Evolutionary conservation across 2,329 filamentous ascomycete species (phyloP).

Genomic region (Verticillium klebahnii): DNA sequence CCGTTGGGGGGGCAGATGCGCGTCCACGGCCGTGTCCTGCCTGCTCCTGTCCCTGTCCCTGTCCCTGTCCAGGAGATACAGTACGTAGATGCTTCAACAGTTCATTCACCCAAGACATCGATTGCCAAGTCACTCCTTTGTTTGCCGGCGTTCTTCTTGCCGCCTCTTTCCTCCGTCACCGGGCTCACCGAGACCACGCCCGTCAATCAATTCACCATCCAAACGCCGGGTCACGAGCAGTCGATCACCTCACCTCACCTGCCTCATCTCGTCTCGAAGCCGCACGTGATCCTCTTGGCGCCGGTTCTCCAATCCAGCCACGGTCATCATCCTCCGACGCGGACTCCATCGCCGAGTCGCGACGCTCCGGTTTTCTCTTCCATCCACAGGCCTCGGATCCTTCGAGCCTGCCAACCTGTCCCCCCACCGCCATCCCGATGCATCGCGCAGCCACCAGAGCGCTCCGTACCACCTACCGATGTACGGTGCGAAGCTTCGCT

Average conservation of each 20-base stretch:
- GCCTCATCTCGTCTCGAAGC: neutral
- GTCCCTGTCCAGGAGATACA: no score
- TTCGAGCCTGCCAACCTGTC: neutral
- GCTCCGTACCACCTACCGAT: slow-evolving; percentile 64
- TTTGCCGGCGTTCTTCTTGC: neutral
- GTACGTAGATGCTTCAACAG: neutral
- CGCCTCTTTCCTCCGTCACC: neutral
- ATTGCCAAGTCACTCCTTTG: neutral
- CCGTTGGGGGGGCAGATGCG: neutral
- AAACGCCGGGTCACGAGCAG: neutral
- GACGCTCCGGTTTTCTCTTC: neutral
- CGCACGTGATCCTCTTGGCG: neutral
- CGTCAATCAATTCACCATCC: neutral
- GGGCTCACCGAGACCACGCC: neutral
- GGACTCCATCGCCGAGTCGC: neutral
- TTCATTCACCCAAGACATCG: neutral
- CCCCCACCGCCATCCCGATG: slow-evolving; percentile 41
- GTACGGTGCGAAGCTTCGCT: slow-evolving; percentile 54
- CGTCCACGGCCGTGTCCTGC: no score
- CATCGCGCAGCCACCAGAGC: slow-evolving; percentile 67
- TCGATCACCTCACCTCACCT: neutral
- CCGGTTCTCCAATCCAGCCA: neutral
- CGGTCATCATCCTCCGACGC: neutral
- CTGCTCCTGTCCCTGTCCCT: no score
- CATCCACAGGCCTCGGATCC: neutral